Evolutionary conservation across 2,329 filamentous ascomycete species (phyloP).

Genomic region (Hypoxylon sp.): DNA sequence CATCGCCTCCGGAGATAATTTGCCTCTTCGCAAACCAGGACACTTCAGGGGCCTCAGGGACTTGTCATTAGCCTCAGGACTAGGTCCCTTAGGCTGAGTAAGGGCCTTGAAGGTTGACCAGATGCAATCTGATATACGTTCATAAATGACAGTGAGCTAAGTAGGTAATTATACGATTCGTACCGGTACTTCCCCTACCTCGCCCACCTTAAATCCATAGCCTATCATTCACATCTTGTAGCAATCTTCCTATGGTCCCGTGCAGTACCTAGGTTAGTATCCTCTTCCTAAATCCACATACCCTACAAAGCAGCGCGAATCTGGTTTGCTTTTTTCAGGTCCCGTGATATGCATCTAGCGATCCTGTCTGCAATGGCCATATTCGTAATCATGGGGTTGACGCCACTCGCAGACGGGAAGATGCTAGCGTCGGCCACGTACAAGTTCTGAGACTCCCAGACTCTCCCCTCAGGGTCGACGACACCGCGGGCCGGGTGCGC

Average conservation of each 20-base stretch:
- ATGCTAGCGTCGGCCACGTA: constrained; percentile 83
- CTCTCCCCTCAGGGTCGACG: constrained; percentile 69
- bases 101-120: not conserved
- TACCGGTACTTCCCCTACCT: constrained; percentile 17
- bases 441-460: constrained; percentile 76
- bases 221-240: not conserved
- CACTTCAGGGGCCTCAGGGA: not conserved
- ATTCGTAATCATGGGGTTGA: constrained; percentile 85
- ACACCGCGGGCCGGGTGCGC: constrained; percentile 66
- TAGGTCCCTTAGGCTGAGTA: not conserved
- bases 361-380: constrained; percentile 81
- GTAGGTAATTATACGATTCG: constrained; percentile 34
- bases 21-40: not conserved
- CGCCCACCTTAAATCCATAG: not conserved
- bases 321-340: constrained; percentile 55
- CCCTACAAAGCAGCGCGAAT: constrained; percentile 29
- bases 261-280: constrained; percentile 44
- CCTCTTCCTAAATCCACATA: constrained; percentile 15
- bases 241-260: not conserved
- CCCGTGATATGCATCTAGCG: constrained; percentile 68
- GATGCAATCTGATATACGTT: not conserved
- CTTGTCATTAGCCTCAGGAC: not conserved
- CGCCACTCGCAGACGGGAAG: constrained; percentile 81
- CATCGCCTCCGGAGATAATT: not conserved
- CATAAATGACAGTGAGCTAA: not conserved